Base-by-base conservation (phyloP, 768 basidiomycete species). In the Hericium alpestre region DNA sequence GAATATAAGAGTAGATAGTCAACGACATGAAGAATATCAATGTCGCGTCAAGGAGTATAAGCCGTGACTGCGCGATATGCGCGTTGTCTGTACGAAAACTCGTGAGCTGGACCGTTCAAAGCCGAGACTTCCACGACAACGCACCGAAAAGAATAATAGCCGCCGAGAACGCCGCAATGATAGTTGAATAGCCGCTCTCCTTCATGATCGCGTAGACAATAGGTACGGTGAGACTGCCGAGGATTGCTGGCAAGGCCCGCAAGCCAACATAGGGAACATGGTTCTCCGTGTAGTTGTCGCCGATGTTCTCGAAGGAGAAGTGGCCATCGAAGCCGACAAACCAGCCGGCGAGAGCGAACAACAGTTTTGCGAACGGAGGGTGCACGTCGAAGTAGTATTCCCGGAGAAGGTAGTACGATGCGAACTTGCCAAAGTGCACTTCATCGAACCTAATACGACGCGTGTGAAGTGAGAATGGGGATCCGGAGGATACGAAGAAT, bases 331-430 rank as follows among this genome's bases (percentile, higher is more conserved):
- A 98, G 10, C 95, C 96, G 32, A 93, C 90, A 57, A 94, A 88
- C 92, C 92, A 98, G 60, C 93, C 96, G 27, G 90, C 90, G 38
- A 96, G 79, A 43, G 86, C 96, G 66, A 95, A 91, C 23, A 99
- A 77, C 59, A 99, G 79, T 70, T 99, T 99, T 43, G 96, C 94
- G 53, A 98, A 82, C 2, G 96, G 96, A 39, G 96, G 96, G 66
- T 99, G 96, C 8, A 99, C 95, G 69, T 99, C 96, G 76, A 99
- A 99, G 73, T 98, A 98, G 75, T 97, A 99, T 71, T 96, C 83
- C 61, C 95, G 80, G 49, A 74, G 74, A 67, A 98, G 84, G 71
- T 99, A 99, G 72, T 93, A 90, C 5, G 90, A 83, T 12, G 96
- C 94, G 68, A 99, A 99, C 71, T 97, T 96, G 60, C 95, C 95